Percentiles rank a stretch among this genome's conserved stretches.
Evolutionary conservation across 2,329 filamentous ascomycete genomes (phyloP).

Genomic region (Ciborinia camelliae): DNA sequence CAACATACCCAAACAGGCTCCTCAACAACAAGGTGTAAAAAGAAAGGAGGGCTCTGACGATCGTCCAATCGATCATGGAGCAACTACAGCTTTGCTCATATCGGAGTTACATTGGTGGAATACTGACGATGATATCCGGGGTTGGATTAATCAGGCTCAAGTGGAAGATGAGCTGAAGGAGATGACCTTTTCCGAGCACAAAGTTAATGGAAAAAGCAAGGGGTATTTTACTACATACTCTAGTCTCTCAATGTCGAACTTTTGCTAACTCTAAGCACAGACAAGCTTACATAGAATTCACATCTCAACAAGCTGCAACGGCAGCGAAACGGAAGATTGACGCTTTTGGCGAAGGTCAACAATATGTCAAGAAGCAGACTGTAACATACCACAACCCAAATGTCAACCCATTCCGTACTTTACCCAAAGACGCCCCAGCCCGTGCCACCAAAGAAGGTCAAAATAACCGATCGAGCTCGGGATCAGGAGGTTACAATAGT

Average conservation of each 20-base stretch:
- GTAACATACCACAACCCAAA: conserved; percentile 73
- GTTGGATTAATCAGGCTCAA: conserved; percentile 75
- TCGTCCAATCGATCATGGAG: conserved; percentile 55
- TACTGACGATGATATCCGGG: conserved; percentile 89
- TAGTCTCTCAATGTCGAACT: not conserved
- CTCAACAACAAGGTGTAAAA: conserved; percentile 55
- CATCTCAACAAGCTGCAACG: conserved; percentile 77
- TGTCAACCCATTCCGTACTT: conserved; percentile 83
- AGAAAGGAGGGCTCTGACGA: conserved; percentile 59
- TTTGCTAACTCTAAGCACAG: conserved; percentile 32
- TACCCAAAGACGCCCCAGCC: conserved; percentile 81
- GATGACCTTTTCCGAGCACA: conserved; percentile 96
- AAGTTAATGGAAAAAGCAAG: conserved; percentile 98
- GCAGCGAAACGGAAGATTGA: conserved; percentile 83
- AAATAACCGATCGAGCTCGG: conserved; percentile 51
- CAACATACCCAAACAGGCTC: conserved; percentile 39
- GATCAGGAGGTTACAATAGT: conserved; percentile 47
- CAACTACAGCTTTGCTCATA: conserved; percentile 72
- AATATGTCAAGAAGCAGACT: conserved; percentile 60
- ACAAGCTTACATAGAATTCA: conserved; percentile 82
- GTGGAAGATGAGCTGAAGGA: conserved; percentile 86
- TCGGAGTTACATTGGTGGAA: conserved; percentile 96
- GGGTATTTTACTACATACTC: conserved; percentile 59
- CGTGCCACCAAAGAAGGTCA: conserved; percentile 60
- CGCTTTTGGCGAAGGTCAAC: conserved; percentile 50